phyloP scores from a whole-genome alignment of 306 rosid species.

The Begonia fuchsioides region DNA sequence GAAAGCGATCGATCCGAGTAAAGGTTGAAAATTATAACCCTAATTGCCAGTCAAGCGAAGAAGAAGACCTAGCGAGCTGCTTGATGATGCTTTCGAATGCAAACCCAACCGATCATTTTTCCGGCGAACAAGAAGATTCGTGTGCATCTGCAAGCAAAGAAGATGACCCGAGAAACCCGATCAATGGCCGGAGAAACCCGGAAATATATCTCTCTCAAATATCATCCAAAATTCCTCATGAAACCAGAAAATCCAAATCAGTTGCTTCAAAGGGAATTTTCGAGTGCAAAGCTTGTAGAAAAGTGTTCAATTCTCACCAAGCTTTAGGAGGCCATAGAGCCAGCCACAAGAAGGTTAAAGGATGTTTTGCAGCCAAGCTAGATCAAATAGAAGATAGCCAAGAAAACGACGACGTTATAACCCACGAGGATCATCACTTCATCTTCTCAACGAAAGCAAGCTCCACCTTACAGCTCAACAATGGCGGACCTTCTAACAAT shows the following conservation, averaged over 20 bases:
- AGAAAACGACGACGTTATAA: no score
- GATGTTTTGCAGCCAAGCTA: no score
- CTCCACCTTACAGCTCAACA: constrained; percentile 28
- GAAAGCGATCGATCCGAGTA: constrained; percentile 60
- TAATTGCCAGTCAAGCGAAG: constrained; percentile 61
- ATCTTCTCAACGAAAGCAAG: constrained; percentile 40
- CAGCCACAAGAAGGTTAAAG: no score
- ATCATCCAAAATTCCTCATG: constrained; percentile 19
- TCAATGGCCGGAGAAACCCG: constrained; percentile 9
- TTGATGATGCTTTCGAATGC: constrained; percentile 86
- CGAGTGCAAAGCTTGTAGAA: constrained; percentile 93
- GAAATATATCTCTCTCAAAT: constrained; percentile 33
- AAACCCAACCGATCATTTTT: constrained; percentile 29
- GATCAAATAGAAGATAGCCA: no score
- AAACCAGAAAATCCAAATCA: constrained; percentile 35
- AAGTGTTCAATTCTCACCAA: constrained; percentile 88
- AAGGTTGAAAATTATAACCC: constrained; percentile 34
- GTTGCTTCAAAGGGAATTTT: constrained; percentile 37
- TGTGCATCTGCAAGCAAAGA: constrained; percentile 76
- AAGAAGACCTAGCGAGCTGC: constrained; percentile 79
- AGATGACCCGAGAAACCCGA: constrained; percentile 17
- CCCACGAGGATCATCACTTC: constrained; percentile 26
- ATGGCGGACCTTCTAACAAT: constrained; percentile 8
- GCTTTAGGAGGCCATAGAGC: constrained; percentile 98
- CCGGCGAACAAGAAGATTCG: constrained; percentile 54